Percentiles rank a stretch among this genome's conserved stretches.
Evolutionary conservation across 2,329 filamentous ascomycete species (phyloP).

Genomic region (Fusarium caatingaense): DNA sequence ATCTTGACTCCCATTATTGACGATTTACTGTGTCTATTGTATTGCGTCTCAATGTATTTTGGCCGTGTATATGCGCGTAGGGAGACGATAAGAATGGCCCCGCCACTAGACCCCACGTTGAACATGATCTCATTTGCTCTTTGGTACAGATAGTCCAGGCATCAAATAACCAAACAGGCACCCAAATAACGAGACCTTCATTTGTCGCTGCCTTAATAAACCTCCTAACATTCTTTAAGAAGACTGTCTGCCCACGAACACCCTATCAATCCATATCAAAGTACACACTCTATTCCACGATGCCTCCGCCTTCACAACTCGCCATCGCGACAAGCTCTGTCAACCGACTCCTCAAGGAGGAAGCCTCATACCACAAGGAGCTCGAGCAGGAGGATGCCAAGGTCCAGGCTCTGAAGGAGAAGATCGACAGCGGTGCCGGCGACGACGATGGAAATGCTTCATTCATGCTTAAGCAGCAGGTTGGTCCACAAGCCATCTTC

Average conservation of each 20-base stretch:
- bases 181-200: slow-evolving; percentile 6
- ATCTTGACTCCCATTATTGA: not conserved
- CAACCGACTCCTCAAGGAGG: slow-evolving; percentile 88
- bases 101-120: slow-evolving; percentile 44
- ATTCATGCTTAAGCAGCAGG: slow-evolving; percentile 88
- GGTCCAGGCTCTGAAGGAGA: slow-evolving; percentile 74
- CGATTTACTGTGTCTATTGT: not conserved
- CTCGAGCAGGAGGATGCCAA: slow-evolving; percentile 78
- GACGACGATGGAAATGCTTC: slow-evolving; percentile 76
- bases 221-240: not conserved
- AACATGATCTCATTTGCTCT: slow-evolving; percentile 48
- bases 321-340: slow-evolving; percentile 84
- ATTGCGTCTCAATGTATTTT: not conserved
- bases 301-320: slow-evolving; percentile 82
- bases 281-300: slow-evolving; percentile 52
- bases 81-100: slow-evolving; percentile 31
- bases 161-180: slow-evolving; percentile 40
- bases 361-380: slow-evolving; percentile 90
- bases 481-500: slow-evolving; percentile 54
- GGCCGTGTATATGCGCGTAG: slow-evolving; percentile 12
- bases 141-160: slow-evolving; percentile 15
- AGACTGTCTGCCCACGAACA: not conserved
- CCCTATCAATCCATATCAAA: not conserved
- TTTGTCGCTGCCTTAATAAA: slow-evolving; percentile 1
- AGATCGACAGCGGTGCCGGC: slow-evolving; percentile 61